Evolutionary conservation across 2,329 filamentous ascomycete genomes (phyloP).

Genomic region (Trichoderma atrobrunneum): DNA sequence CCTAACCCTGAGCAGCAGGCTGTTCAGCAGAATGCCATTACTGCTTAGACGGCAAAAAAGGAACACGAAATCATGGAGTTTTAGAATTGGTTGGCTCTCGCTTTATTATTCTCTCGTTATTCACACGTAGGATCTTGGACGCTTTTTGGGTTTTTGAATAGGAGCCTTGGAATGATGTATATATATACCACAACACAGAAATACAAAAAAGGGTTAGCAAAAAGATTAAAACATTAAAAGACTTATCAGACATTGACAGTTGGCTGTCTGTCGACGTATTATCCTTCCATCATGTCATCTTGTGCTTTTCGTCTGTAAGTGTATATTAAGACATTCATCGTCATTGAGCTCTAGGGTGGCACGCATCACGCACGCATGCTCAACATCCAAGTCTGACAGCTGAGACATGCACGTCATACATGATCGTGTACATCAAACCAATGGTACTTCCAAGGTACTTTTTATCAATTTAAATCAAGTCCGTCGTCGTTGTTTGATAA

Average conservation of each 20-base stretch:
- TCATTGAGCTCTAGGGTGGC: slow-evolving; percentile 6
- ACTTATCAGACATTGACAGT: neutral
- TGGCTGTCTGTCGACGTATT: neutral
- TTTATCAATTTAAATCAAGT: too few relatives aligned
- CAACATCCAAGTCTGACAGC: neutral
- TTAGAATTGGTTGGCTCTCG: slow-evolving; percentile 18
- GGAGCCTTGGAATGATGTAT: slow-evolving; percentile 11
- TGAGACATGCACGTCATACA: slow-evolving; percentile 7
- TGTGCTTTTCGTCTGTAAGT: neutral
- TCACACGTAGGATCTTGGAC: slow-evolving; percentile 1
- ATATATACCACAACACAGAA: slow-evolving; percentile 1
- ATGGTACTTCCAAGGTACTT: neutral
- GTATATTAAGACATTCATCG: neutral
- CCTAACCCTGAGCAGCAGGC: slow-evolving; percentile 47
- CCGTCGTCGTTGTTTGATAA: neutral
- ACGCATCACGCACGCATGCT: neutral
- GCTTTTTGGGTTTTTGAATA: neutral
- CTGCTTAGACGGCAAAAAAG: slow-evolving; percentile 14
- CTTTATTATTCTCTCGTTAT: slow-evolving; percentile 17
- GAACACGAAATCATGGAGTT: neutral
- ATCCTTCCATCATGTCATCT: too few relatives aligned
- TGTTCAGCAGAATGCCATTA: slow-evolving; percentile 23
- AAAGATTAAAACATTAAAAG: neutral
- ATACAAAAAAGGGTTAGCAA: slow-evolving; percentile 6
- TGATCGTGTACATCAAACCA: neutral